Base-by-base conservation (phyloP, 345 rosid genomes). In the Euphorbia peplus region DNA sequence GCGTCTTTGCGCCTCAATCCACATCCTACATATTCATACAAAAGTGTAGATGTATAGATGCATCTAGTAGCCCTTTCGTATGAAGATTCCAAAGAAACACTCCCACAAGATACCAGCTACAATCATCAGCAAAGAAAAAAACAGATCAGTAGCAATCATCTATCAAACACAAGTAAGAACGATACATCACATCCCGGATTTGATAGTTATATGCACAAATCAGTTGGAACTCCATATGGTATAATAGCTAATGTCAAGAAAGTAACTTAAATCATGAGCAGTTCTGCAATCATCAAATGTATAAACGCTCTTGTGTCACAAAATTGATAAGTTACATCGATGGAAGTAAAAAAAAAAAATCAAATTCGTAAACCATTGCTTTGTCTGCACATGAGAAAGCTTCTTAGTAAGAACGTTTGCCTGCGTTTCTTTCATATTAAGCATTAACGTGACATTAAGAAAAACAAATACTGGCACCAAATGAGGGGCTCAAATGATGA, bases 31-130 rank as follows among this genome's bases (percentile, higher is more conserved):
- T 78, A 74, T 64, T 85, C 87, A 70, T 81, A 77, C 67, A 85
- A 63, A 73, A 85, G 78, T 10, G 87, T 83, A 24, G 87, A 85
- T 32, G 81, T 57, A 63, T 81, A 85, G 42, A 83, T 70, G 47
- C 89, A 85, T 74, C 82, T 58, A 21, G 78, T 46, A 56, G 80
- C 85, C 78, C 76, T 85, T 67, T 81, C 89, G 57, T 85, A 85
- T 4, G 87, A 85, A 48, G 85, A 83, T 69, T 79, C 85, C 64
- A 85, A 63, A 26, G 81, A 73, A 63, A 77, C 75, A 65, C 65
- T 81, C 51, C 87, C 87, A 62, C 89, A 83, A 21, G 83, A 85
- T 37, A 79, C 85, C 8, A 63, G 62, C 89, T 85, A 76, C 62
- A 74, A 76, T 37, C 18, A 48, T 39, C 37, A 57, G 2, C 66